Percentiles rank a stretch among this genome's conserved stretches.
phyloP scores from a whole-genome alignment of 495 filamentous ascomycete genomes.

The Trypethelium eluteriae region DNA sequence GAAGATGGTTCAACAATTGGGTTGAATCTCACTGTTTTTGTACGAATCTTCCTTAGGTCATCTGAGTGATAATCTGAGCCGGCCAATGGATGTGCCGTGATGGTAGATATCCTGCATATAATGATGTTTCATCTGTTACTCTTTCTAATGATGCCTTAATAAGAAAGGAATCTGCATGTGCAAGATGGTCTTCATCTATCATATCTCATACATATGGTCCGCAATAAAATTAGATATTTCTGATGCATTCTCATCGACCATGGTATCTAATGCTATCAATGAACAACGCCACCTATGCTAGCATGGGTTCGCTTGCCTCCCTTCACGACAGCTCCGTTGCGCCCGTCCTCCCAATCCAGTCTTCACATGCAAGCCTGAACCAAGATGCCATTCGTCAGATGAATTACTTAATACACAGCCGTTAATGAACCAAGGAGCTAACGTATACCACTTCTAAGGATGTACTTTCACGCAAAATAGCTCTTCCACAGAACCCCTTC shows the following conservation, averaged over 20 bases:
- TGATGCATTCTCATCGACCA: not conserved
- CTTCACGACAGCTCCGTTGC: not conserved
- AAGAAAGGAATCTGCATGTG: no score
- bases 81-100: no score
- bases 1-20: no score
- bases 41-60: no score
- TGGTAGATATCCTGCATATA: no score
- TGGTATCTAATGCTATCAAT: constrained; percentile 10
- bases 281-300: constrained; percentile 7
- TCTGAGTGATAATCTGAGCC: no score
- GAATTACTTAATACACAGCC: not conserved
- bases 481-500: constrained; percentile 99
- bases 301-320: not conserved
- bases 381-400: not conserved
- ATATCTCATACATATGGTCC: no score
- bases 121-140: no score
- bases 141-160: no score
- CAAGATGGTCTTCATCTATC: no score
- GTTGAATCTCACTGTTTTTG: no score
- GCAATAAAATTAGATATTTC: not conserved
- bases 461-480: constrained; percentile 71
- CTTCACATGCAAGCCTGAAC: not conserved
- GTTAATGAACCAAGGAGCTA: not conserved
- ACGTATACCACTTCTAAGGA: not conserved
- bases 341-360: not conserved